A percentile compares a stretch with the other conserved stretches of the same genome.
phyloP scores from a whole-genome alignment of 805 yeast species.

The Yarrowia sp. region DNA sequence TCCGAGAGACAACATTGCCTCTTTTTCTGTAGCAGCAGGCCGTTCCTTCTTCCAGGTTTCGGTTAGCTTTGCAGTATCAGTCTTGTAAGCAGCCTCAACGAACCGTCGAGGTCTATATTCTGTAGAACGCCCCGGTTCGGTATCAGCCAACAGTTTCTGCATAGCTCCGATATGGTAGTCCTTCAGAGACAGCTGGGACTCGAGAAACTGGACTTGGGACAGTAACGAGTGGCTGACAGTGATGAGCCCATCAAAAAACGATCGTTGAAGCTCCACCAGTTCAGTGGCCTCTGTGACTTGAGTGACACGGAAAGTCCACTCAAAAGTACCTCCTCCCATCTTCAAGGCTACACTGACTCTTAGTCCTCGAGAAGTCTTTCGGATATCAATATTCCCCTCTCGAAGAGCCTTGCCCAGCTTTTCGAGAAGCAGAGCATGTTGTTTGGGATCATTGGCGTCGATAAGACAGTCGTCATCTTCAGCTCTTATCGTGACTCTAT shows the following conservation, averaged over 20 bases:
- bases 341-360: conserved; percentile 2
- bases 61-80: not conserved
- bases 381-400: not conserved
- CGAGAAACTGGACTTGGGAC: conserved; percentile 23
- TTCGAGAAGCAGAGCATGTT: conserved; percentile 6
- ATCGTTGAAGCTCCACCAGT: not conserved
- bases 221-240: conserved; percentile 23
- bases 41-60: conserved; percentile 17
- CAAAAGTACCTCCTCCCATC: conserved; percentile 12
- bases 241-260: conserved; percentile 17
- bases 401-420: conserved; percentile 15
- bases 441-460: conserved; percentile 34
- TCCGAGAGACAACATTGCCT: conserved; percentile 15
- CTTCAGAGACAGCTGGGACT: conserved; percentile 35
- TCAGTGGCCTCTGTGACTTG: not conserved
- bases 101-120: conserved; percentile 39
- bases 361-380: conserved; percentile 16
- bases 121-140: conserved; percentile 30
- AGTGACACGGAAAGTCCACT: conserved; percentile 15
- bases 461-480: conserved; percentile 37
- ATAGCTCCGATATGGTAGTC: conserved; percentile 41
- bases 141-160: conserved; percentile 35
- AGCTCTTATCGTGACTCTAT: conserved; percentile 27
- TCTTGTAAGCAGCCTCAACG: conserved; percentile 20
- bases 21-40: conserved; percentile 3